These are phyloP conservation scores for Quercus gilva DNA, from an alignment of 306 rosid species.

Conservation along the genomic window DNA sequence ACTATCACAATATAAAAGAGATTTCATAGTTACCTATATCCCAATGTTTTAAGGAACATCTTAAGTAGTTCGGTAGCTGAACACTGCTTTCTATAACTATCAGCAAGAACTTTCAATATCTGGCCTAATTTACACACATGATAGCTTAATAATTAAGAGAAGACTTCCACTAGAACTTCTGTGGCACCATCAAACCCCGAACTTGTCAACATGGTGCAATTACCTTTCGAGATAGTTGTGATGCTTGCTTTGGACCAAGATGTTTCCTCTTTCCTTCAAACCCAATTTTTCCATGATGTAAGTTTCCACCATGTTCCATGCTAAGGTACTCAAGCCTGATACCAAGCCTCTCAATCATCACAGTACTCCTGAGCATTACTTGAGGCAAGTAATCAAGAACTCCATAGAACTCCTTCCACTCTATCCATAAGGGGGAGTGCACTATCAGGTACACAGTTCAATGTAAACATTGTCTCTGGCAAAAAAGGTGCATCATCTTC, in stretches of 20 bases:
- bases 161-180: constrained; percentile 73
- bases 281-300: constrained; percentile 46
- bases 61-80: constrained; percentile 76
- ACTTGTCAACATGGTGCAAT: constrained; percentile 54
- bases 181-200: constrained; percentile 77
- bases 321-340: constrained; percentile 57
- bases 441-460: constrained; percentile 85
- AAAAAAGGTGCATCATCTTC: constrained; percentile 47
- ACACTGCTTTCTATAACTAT: constrained; percentile 80
- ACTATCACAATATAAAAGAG: background rate
- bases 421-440: constrained; percentile 55
- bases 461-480: constrained; percentile 65
- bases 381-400: constrained; percentile 77
- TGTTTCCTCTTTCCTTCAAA: constrained; percentile 49
- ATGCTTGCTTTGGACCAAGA: constrained; percentile 64
- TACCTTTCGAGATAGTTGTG: constrained; percentile 59
- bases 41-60: constrained; percentile 82
- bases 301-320: constrained; percentile 57
- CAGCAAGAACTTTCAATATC: constrained; percentile 68
- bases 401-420: constrained; percentile 48
- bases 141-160: constrained; percentile 67
- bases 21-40: constrained; percentile 58
- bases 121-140: constrained; percentile 69
- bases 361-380: constrained; percentile 51
- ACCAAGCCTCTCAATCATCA: constrained; percentile 80